A percentile compares a stretch with the other conserved stretches of the same genome.
Conservation (phyloP, 2,329 filamentous ascomycete species). For the Fusarium proliferatum region DNA sequence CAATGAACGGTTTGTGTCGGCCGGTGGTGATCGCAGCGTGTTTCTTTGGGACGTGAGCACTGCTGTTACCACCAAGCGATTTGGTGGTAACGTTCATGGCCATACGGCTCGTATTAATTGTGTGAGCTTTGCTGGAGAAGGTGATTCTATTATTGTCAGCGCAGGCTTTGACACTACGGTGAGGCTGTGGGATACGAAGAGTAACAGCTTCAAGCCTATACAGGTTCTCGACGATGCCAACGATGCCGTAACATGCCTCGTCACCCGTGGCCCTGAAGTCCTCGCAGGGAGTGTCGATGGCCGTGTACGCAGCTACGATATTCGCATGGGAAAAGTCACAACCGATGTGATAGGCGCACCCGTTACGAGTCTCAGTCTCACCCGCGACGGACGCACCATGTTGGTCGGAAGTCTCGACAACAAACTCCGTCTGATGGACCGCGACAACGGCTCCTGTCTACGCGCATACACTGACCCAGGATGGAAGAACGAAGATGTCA, state of each 20-base stretch:
- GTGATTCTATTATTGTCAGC: constrained; percentile 77
- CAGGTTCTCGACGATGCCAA: constrained; percentile 79
- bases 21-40: constrained; percentile 88
- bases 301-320: constrained; percentile 82
- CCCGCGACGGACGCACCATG: constrained; percentile 78
- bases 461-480: constrained; percentile 72
- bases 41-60: constrained; percentile 95
- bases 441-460: constrained; percentile 76
- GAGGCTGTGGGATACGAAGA: constrained; percentile 77
- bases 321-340: constrained; percentile 77
- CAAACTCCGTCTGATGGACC: constrained; percentile 83
- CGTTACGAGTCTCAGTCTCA: constrained; percentile 81
- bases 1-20: constrained; percentile 88
- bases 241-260: constrained; percentile 71
- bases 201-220: constrained; percentile 68
- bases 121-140: constrained; percentile 81
- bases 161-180: constrained; percentile 81
- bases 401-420: constrained; percentile 82
- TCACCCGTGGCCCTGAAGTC: constrained; percentile 66
- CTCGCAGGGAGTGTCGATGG: constrained; percentile 87
- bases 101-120: constrained; percentile 81
- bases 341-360: constrained; percentile 76
- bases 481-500: constrained; percentile 74
- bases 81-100: constrained; percentile 69
- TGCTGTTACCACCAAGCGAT: constrained; percentile 80